These are phyloP conservation scores for Trichaptum fuscoviolaceum DNA, from an alignment of 768 basidiomycete species.

Conservation along the genomic window DNA sequence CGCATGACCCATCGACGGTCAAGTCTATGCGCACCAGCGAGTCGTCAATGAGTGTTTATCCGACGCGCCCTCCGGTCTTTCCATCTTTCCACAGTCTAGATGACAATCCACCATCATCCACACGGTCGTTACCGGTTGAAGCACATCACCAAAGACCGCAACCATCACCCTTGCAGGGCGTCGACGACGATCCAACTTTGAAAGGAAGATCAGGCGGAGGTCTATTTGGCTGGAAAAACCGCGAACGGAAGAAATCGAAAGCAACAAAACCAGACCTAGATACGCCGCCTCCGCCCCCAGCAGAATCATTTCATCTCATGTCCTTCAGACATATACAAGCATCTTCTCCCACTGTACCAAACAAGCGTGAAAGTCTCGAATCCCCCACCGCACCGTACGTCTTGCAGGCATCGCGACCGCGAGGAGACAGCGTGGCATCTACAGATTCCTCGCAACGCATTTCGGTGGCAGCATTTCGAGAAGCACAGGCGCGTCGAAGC, in stretches of 20 bases:
- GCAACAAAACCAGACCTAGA: constrained; percentile 25
- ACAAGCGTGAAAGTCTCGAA: constrained; percentile 24
- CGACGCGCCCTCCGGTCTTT: constrained; percentile 44
- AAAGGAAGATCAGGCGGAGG: constrained; percentile 14
- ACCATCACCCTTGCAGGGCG: constrained; percentile 31
- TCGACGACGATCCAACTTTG: constrained; percentile 12
- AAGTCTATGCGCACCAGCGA: constrained; percentile 23
- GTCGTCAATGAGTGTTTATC: constrained; percentile 41
- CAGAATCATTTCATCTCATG: constrained; percentile 62
- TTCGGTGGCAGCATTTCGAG: constrained; percentile 76
- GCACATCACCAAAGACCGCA: constrained; percentile 31
- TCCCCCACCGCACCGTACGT: constrained; percentile 15
- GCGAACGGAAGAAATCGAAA: constrained; percentile 35
- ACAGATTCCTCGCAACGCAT: constrained; percentile 64
- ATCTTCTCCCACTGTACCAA: constrained; percentile 15
- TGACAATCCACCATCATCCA: constrained; percentile 11
- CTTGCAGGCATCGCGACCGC: constrained; percentile 35
- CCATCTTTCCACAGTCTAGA: constrained; percentile 28
- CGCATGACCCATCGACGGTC: constrained; percentile 12
- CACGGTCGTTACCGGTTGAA: constrained; percentile 16
- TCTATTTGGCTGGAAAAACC: constrained; percentile 40
- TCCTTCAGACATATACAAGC: constrained; percentile 63
- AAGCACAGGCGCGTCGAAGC: constrained; percentile 66
- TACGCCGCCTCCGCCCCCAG: constrained; percentile 18
- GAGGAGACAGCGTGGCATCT: constrained; percentile 53